phyloP scores from a whole-genome alignment of 129 eudicot genomes.

The carrot (Daucus carota) region DH1_v3.0 NC_030382.2:46412501-46413000 shows the following conservation, averaged over 20 bases:
- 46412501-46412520: constrained; percentile 95
- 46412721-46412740: neutral
- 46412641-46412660: neutral
- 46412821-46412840: too few species aligned
- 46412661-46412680: neutral
- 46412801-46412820: too few species aligned
- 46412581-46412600: neutral
- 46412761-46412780: neutral
- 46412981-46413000: too few species aligned
- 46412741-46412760: neutral
- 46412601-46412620: neutral
- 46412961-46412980: too few species aligned
- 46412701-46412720: neutral
- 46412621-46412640: neutral
- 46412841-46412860: too few species aligned
- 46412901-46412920: too few species aligned
- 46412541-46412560: neutral
- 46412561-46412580: neutral
- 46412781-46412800: too few species aligned
- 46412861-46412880: too few species aligned
- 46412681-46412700: neutral
- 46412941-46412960: too few species aligned
- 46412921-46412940: too few species aligned
- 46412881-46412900: too few species aligned
- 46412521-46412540: constrained; percentile 52